Conservation (phyloP, 1,284 basidiomycete genomes). For the Papiliotrema laurentii region DNA sequence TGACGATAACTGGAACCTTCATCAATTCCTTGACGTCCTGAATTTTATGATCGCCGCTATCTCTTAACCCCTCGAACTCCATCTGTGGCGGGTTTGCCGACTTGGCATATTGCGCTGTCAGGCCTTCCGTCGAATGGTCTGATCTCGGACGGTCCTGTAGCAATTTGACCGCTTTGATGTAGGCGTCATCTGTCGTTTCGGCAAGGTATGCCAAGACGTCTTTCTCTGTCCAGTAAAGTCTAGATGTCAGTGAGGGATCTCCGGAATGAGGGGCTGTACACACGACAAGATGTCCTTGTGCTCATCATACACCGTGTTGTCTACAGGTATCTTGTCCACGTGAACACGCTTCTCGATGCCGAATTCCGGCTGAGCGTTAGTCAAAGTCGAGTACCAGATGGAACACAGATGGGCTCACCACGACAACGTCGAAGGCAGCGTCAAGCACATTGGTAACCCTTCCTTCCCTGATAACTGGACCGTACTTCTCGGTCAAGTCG, state of each 20-base stretch:
- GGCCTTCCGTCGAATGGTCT: conserved; percentile 8
- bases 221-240: conserved; percentile 66
- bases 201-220: conserved; percentile 93
- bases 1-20: conserved; percentile 88
- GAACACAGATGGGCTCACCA: conserved; percentile 34
- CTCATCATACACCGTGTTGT: conserved; percentile 94
- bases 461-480: conserved; percentile 88
- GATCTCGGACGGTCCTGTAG: conserved; percentile 24
- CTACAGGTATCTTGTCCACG: conserved; percentile 97
- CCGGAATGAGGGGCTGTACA: conserved; percentile 4
- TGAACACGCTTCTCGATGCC: conserved; percentile 98
- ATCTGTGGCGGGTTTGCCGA: conserved; percentile 65
- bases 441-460: conserved; percentile 91
- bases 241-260: conserved; percentile 7
- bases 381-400: neutral
- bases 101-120: conserved; percentile 62
- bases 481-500: conserved; percentile 88
- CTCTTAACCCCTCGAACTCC: conserved; percentile 72
- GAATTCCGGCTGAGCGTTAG: conserved; percentile 63
- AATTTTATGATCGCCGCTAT: conserved; percentile 74
- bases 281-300: conserved; percentile 69
- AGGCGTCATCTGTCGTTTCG: conserved; percentile 83
- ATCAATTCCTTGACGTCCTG: conserved; percentile 87
- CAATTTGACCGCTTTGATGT: conserved; percentile 85
- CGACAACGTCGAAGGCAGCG: conserved; percentile 85